phyloP scores from a whole-genome alignment of 345 rosid genomes.

The Citropsis articulata region DNA sequence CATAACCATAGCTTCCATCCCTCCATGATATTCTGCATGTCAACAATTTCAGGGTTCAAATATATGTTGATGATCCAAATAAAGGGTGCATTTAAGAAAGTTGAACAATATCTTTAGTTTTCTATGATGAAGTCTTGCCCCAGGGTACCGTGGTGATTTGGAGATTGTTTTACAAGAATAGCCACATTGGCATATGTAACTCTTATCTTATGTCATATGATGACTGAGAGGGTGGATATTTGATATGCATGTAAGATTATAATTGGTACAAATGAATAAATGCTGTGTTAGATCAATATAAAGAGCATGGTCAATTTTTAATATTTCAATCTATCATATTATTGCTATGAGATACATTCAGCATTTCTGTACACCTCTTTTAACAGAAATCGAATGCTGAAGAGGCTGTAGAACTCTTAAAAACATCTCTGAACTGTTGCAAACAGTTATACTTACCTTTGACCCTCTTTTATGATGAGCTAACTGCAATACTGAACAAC shows the following conservation, averaged over 20 bases:
- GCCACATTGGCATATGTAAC: not conserved
- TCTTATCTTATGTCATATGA: not conserved
- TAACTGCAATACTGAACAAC: slow-evolving; percentile 46
- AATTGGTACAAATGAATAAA: not conserved
- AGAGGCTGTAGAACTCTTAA: slow-evolving; percentile 76
- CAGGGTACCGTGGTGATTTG: not conserved
- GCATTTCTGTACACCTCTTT: slow-evolving; percentile 8
- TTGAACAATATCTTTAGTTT: not conserved
- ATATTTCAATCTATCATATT: not conserved
- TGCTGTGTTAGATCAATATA: not conserved
- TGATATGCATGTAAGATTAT: not conserved
- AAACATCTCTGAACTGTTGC: slow-evolving; percentile 66
- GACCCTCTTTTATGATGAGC: slow-evolving; percentile 74
- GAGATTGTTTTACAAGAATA: not conserved
- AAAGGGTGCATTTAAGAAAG: not conserved
- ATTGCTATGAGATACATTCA: slow-evolving; percentile 6
- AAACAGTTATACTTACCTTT: slow-evolving; percentile 50
- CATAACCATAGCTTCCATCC: not conserved
- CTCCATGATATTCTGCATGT: not conserved
- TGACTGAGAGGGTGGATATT: not conserved
- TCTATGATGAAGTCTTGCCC: not conserved
- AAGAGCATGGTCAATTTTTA: not conserved
- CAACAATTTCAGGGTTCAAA: not conserved
- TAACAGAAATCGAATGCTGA: slow-evolving; percentile 59
- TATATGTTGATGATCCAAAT: not conserved